Conservation (phyloP, 139 green algal species). For the Penium margaritaceum region DNA sequence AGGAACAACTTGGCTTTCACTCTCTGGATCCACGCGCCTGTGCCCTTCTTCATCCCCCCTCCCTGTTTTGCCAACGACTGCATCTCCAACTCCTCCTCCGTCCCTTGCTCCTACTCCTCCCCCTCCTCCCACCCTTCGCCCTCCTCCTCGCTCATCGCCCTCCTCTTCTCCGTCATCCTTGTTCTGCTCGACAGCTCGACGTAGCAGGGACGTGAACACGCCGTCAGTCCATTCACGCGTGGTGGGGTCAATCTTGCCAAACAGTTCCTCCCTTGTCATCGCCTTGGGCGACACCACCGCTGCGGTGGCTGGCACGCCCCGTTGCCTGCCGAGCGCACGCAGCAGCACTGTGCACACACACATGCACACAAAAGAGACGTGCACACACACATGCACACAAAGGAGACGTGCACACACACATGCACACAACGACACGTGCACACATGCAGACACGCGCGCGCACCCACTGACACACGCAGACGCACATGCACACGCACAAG, state of each 20-base stretch:
- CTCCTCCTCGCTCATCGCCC: background rate
- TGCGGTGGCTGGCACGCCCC: constrained; percentile 2
- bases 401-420: too few relatives aligned
- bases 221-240: constrained; percentile 42
- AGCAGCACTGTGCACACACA: too few relatives aligned
- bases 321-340: background rate
- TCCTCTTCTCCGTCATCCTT: background rate
- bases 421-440: too few relatives aligned
- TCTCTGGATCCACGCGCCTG: background rate
- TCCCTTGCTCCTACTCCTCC: background rate
- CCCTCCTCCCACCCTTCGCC: background rate
- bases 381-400: too few relatives aligned
- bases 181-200: too few relatives aligned
- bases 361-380: too few relatives aligned
- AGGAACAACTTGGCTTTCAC: background rate
- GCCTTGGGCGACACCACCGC: constrained; percentile 41
- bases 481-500: too few relatives aligned
- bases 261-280: constrained; percentile 34
- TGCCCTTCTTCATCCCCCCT: background rate
- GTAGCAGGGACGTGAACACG: constrained; percentile 42
- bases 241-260: constrained; percentile 23
- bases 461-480: too few relatives aligned
- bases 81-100: background rate
- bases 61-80: background rate
- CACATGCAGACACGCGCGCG: too few relatives aligned